phyloP scores from a whole-genome alignment of 192 early-diverging fungal species.

The Umbelopsis sp. region DNA sequence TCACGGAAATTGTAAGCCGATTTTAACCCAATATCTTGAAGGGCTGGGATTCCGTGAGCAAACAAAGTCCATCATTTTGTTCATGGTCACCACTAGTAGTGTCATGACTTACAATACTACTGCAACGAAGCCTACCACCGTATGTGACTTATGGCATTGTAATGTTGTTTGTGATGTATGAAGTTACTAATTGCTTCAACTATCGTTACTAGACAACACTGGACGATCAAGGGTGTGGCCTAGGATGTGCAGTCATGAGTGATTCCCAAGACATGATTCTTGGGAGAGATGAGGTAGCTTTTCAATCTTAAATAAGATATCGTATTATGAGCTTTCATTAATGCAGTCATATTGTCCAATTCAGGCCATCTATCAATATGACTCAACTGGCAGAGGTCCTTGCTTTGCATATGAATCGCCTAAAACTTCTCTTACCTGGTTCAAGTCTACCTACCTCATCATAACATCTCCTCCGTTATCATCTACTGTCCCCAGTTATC shows the following conservation, averaged over 20 bases:
- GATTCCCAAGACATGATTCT: slow-evolving; percentile 82
- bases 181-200: background rate
- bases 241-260: slow-evolving; percentile 74
- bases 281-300: slow-evolving; percentile 73
- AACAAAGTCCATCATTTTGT: slow-evolving; percentile 59
- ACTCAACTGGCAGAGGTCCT: slow-evolving; percentile 85
- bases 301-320: background rate
- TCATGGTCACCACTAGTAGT: slow-evolving; percentile 66
- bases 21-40: background rate
- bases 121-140: slow-evolving; percentile 34
- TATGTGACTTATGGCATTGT: background rate
- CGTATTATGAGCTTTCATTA: background rate
- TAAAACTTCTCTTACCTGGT: slow-evolving; percentile 70
- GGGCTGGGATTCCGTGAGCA: slow-evolving; percentile 79
- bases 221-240: slow-evolving; percentile 83
- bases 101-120: slow-evolving; percentile 66
- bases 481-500: slow-evolving; percentile 42
- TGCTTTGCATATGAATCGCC: slow-evolving; percentile 88
- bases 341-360: background rate
- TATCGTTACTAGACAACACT: slow-evolving; percentile 50
- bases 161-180: background rate
- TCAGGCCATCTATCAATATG: slow-evolving; percentile 88
- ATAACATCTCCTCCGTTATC: slow-evolving; percentile 64
- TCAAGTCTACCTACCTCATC: slow-evolving; percentile 70
- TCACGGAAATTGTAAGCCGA: background rate